Conservation (phyloP, 2,329 filamentous ascomycete genomes). For the Malbranchea cinnamomea region DNA sequence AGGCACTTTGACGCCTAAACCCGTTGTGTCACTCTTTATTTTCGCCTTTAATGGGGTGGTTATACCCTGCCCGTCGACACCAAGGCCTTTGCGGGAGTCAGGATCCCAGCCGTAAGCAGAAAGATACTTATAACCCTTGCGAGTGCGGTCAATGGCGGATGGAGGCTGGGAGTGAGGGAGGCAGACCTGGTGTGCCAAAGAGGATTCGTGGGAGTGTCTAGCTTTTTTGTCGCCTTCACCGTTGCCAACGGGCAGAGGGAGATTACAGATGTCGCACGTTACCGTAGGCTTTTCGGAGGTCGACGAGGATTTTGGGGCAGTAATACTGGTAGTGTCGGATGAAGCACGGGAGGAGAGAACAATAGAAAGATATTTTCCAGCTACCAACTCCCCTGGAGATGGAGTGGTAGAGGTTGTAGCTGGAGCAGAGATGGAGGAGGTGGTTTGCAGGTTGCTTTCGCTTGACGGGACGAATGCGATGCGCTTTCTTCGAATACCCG, state of each 20-base stretch:
- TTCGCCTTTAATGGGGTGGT: conserved; percentile 58
- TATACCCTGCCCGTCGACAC: conserved; percentile 54
- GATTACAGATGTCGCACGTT: conserved; percentile 44
- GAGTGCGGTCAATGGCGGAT: conserved; percentile 41
- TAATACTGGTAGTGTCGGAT: background rate
- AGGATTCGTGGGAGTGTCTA: conserved; percentile 31
- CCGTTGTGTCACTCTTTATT: conserved; percentile 59
- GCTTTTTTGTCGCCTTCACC: background rate
- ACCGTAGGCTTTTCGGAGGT: conserved; percentile 9
- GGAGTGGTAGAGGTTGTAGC: conserved; percentile 15
- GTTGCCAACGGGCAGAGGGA: conserved; percentile 30
- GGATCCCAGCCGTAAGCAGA: conserved; percentile 46
- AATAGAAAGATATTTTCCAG: conserved; percentile 32
- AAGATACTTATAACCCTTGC: conserved; percentile 41
- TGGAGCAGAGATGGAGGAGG: conserved; percentile 12
- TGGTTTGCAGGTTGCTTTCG: conserved; percentile 16
- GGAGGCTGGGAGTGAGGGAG: conserved; percentile 42
- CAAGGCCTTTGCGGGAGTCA: conserved; percentile 52
- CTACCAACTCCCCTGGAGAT: conserved; percentile 16
- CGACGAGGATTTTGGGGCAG: background rate
- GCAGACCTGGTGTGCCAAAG: conserved; percentile 41
- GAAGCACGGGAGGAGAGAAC: conserved; percentile 20
- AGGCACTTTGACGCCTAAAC: conserved; percentile 43
- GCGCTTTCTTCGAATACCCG: conserved; percentile 46
- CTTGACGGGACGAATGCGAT: conserved; percentile 45